These are phyloP conservation scores for Epicoccum nigrum DNA, from an alignment of 2,329 filamentous ascomycete genomes.

Conservation along the genomic window DNA sequence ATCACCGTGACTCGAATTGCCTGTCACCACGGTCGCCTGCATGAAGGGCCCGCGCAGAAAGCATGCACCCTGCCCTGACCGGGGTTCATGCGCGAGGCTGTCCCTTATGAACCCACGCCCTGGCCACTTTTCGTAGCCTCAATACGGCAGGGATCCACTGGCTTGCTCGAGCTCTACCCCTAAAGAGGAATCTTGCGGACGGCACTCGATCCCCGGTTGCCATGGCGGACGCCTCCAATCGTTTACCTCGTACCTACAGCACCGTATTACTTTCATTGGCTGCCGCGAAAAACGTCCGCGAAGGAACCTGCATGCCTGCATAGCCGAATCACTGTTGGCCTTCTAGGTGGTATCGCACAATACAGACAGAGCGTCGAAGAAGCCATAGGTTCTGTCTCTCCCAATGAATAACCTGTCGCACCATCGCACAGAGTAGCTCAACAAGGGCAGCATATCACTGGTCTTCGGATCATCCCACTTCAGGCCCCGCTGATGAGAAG, in stretches of 20 bases:
- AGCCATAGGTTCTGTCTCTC: background rate
- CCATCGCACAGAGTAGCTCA: background rate
- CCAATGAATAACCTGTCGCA: background rate
- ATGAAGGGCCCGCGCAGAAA: conserved; percentile 29
- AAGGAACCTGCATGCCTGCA: conserved; percentile 21
- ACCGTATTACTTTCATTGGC: conserved; percentile 23
- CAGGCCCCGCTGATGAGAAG: conserved; percentile 3
- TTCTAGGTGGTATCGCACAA: background rate
- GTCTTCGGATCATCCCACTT: conserved; percentile 9
- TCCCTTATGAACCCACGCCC: conserved; percentile 21
- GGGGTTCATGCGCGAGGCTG: conserved; percentile 30
- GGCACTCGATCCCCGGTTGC: conserved; percentile 33
- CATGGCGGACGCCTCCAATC: conserved; percentile 25
- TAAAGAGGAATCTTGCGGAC: conserved; percentile 17
- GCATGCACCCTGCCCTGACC: conserved; percentile 27
- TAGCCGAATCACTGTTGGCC: conserved; percentile 9
- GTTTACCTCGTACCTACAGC: conserved; percentile 15
- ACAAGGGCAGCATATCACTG: background rate
- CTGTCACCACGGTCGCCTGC: conserved; percentile 25
- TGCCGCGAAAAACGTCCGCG: conserved; percentile 7
- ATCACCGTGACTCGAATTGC: conserved; percentile 12
- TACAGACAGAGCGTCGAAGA: too few relatives aligned
- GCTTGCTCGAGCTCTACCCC: conserved; percentile 14
- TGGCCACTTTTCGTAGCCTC: conserved; percentile 18
- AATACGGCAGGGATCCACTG: conserved; percentile 24